Base-by-base conservation (phyloP, 2,329 filamentous ascomycete genomes). In the Scedosporium apiospermum region DNA sequence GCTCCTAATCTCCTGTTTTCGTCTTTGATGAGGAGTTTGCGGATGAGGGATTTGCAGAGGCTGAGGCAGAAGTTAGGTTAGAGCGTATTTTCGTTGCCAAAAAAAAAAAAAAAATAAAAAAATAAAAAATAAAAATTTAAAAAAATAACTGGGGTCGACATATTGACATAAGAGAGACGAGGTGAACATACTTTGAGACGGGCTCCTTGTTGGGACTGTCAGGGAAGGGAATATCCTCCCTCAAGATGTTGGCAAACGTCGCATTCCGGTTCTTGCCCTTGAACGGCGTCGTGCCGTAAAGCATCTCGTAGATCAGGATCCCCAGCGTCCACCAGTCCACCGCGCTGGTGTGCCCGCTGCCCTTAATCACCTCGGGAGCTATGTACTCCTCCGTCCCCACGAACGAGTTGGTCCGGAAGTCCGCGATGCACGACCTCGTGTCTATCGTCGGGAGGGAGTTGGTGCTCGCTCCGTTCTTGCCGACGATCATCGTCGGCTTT, bases 281-380 rank as follows among this genome's bases (percentile, higher is more conserved):
- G 83, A 99, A 99, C 1, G 95, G 95, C 0, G 95, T 99, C 0
- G 93, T 99, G 62, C 95, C 95, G 77, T 93, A 99, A 42, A 99
- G 82, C 95, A 99, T 99, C 76, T 99, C 95, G 74, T 98, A 99
- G 63, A 99, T 92, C 71, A 99, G 77, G 68, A 99, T 98, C 21
- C 95, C 95, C 61, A 99, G 77, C 0, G 95, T 99, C 95, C 95
- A 99, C 95, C 95, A 99, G 75, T 99, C 95, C 14, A 99, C 95
- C 14, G 95, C 95, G 72, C 93, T 98, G 6, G 95, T 99, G 76
- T 99, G 95, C 26, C 95, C 95, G 71, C 93, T 97, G 46, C 95
- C 95, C 77, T 98, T 98, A 74, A 99, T 99, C 42, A 99, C 95
- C 75, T 99, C 95, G 1, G 95, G 95, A 1, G 95, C 95, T 71